A percentile compares a stretch with the other conserved stretches of the same genome.
These are phyloP conservation scores for Prunus davidiana DNA, from an alignment of 306 rosid genomes.

Conservation along the genomic window DNA sequence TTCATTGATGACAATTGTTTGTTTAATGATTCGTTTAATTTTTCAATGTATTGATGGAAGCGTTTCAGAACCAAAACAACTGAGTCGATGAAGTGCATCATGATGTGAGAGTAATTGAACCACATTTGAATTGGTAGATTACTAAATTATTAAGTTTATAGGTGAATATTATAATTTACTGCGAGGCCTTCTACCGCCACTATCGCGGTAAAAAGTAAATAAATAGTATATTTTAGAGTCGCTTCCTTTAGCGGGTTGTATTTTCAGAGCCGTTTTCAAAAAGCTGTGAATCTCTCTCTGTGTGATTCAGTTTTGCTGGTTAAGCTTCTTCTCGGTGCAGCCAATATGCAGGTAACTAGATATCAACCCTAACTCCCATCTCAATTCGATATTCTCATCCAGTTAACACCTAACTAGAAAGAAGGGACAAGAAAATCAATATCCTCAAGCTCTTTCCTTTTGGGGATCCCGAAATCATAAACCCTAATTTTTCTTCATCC, in stretches of 20 bases:
- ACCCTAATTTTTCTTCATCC: background rate
- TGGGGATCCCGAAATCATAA: background rate
- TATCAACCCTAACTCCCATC: background rate
- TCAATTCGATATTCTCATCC: background rate
- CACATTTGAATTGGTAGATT: too few species aligned
- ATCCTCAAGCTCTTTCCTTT: background rate
- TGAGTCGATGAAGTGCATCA: too few species aligned
- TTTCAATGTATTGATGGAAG: too few species aligned
- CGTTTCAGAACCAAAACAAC: too few species aligned
- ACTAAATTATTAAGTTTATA: too few species aligned
- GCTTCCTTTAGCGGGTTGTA: background rate
- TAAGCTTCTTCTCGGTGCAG: background rate
- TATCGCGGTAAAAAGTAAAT: background rate
- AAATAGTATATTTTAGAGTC: background rate
- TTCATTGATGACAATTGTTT: too few species aligned
- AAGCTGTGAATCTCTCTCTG: background rate
- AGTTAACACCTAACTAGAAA: background rate
- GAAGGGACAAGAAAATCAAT: background rate
- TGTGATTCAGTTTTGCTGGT: background rate
- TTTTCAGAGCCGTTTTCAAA: background rate
- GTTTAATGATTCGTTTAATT: too few species aligned
- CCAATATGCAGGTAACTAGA: slow-evolving; percentile 29
- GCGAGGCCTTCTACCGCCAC: background rate
- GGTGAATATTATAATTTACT: too few species aligned
- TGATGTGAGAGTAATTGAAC: too few species aligned